Percentiles rank a stretch among this genome's conserved stretches.
phyloP scores from a whole-genome alignment of 2,329 filamentous ascomycete genomes.

The Pyricularia pennisetigena region DNA sequence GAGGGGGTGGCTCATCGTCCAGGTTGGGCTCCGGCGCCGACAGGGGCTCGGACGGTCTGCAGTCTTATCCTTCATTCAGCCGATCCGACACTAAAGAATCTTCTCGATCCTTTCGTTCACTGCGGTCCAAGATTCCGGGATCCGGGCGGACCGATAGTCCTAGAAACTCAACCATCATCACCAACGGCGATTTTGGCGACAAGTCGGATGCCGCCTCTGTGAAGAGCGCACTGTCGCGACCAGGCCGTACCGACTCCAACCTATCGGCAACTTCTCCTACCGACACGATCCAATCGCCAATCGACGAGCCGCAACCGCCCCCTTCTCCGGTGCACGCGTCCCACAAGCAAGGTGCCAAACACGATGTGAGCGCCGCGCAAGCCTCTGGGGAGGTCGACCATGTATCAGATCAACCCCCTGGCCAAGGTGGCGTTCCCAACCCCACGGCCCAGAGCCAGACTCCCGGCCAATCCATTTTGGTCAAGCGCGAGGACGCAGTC shows the following conservation, averaged over 20 bases:
- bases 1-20: conserved; percentile 39
- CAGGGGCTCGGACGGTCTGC: conserved; percentile 46
- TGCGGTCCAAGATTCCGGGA: conserved; percentile 84
- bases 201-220: conserved; percentile 68
- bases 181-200: conserved; percentile 52
- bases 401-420: conserved; percentile 83
- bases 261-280: conserved; percentile 30
- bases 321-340: conserved; percentile 81
- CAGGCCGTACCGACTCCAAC: conserved; percentile 36
- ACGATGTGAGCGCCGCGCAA: conserved; percentile 72
- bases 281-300: conserved; percentile 30
- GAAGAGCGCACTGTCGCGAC: conserved; percentile 39
- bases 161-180: conserved; percentile 59
- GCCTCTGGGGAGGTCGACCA: conserved; percentile 85
- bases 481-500: conserved; percentile 65
- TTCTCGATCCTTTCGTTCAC: conserved; percentile 70
- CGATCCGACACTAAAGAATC: conserved; percentile 91
- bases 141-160: conserved; percentile 68
- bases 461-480: conserved; percentile 81
- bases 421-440: conserved; percentile 46
- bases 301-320: conserved; percentile 47
- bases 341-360: conserved; percentile 61
- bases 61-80: conserved; percentile 85
- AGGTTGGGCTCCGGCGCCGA: conserved; percentile 33
- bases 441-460: conserved; percentile 44